Evolutionary conservation across 495 filamentous ascomycete species (phyloP).

Genomic region (Penicillium samsonianum): DNA sequence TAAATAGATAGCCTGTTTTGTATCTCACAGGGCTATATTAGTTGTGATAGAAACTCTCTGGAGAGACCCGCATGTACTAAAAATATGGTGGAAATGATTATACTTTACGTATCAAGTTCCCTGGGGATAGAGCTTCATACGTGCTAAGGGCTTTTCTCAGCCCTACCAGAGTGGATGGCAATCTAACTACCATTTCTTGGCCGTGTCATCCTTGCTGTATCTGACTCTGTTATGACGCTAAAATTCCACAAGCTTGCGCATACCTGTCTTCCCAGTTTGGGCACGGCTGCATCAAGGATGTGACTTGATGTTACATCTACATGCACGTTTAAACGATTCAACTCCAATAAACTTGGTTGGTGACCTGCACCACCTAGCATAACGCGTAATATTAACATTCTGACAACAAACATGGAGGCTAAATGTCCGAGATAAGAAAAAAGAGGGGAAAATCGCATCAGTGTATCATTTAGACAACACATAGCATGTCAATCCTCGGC

Average conservation of each 20-base stretch:
- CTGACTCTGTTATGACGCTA: not conserved
- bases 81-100: not conserved
- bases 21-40: not conserved
- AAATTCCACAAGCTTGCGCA: not conserved
- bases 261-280: not conserved
- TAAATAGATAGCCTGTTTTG: not conserved
- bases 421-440: constrained; percentile 1
- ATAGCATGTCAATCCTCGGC: not conserved
- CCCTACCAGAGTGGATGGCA: not conserved
- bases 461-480: not conserved
- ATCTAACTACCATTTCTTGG: not conserved
- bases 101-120: not conserved
- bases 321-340: not conserved
- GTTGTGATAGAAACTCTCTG: not conserved
- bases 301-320: constrained; percentile 10
- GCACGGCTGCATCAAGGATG: constrained; percentile 9
- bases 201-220: not conserved
- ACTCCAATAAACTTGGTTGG: not conserved
- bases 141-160: not conserved
- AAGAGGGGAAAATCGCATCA: not conserved
- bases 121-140: not conserved
- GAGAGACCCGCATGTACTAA: not conserved
- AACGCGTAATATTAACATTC: not conserved
- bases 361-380: not conserved
- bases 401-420: not conserved